Conservation (phyloP, 2,329 filamentous ascomycete genomes). For the Coleophoma crateriformis region DNA sequence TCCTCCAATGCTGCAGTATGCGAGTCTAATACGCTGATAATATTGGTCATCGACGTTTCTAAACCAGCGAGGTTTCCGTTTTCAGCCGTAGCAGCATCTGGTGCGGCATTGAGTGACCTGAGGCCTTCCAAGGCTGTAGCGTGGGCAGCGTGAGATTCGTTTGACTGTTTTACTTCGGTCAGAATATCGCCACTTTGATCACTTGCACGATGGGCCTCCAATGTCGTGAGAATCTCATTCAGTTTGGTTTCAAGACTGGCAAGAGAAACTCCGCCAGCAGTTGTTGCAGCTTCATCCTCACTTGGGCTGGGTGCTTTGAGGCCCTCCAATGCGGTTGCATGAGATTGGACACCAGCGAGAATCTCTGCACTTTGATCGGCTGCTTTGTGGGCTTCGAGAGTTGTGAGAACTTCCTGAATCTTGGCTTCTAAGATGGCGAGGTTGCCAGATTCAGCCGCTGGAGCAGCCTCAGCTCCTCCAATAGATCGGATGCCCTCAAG, state of each 20-base stretch:
- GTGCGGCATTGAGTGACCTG: constrained; percentile 2
- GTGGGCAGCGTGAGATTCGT: constrained; percentile 19
- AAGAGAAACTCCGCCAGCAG: not conserved
- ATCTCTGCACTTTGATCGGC: constrained; percentile 15
- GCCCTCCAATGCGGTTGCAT: constrained; percentile 11
- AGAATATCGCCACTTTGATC: constrained; percentile 17
- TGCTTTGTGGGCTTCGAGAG: constrained; percentile 13
- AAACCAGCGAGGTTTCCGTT: not conserved
- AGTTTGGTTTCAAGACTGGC: not conserved
- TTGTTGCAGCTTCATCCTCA: not conserved
- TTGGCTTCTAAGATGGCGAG: constrained; percentile 14
- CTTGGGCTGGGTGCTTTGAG: constrained; percentile 5
- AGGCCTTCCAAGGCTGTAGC: constrained; percentile 10
- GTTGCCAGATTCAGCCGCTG: not conserved
- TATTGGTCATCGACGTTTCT: constrained; percentile 4
- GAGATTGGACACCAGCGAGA: constrained; percentile 18
- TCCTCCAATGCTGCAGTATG: constrained; percentile 12
- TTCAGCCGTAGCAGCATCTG: not conserved
- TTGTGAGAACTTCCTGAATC: constrained; percentile 15
- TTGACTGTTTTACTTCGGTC: constrained; percentile 18
- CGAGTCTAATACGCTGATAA: constrained; percentile 7
- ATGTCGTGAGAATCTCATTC: constrained; percentile 9
- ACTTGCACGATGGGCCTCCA: constrained; percentile 14
- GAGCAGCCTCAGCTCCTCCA: constrained; percentile 3
- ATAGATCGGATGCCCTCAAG: constrained; percentile 16